Percentiles rank a stretch among this genome's conserved stretches.
Conservation (phyloP, 371 early-diverging fungal species). For the Rhizopus microsporus region DNA sequence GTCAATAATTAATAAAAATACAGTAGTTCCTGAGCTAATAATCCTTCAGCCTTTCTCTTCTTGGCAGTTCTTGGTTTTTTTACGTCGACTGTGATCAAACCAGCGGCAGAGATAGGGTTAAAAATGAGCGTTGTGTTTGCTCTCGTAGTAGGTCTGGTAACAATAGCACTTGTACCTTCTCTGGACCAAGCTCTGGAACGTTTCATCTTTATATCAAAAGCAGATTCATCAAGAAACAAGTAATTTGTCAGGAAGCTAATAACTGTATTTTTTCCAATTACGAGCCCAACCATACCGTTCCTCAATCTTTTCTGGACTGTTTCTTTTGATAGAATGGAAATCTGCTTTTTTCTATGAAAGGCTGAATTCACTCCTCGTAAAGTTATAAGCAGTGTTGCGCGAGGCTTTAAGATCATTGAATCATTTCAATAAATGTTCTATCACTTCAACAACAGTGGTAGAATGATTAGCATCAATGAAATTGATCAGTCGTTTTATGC, state of each 20-base stretch:
- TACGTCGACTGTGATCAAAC: conserved; percentile 20
- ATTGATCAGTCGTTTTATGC: too few relatives aligned
- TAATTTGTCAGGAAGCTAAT: conserved; percentile 15
- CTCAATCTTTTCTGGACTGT: conserved; percentile 11
- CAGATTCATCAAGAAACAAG: conserved; percentile 20
- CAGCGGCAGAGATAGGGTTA: conserved; percentile 25
- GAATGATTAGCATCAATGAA: not conserved
- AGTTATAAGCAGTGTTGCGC: too few relatives aligned
- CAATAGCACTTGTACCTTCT: too few relatives aligned
- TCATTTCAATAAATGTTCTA: not conserved
- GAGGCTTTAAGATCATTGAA: not conserved
- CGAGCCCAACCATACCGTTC: conserved; percentile 10
- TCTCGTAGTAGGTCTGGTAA: conserved; percentile 22
- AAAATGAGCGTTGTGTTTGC: conserved; percentile 27
- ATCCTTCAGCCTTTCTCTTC: conserved; percentile 27
- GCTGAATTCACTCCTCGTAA: too few relatives aligned
- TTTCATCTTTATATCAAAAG: conserved; percentile 25
- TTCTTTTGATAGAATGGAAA: too few relatives aligned
- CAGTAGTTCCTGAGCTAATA: conserved; percentile 21
- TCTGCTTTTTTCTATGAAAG: too few relatives aligned
- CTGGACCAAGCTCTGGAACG: conserved; percentile 26
- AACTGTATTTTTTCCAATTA: conserved; percentile 19
- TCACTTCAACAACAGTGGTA: not conserved
- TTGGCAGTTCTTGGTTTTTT: conserved; percentile 13
- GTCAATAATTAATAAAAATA: too few relatives aligned